Conservation (phyloP, 495 filamentous ascomycete genomes). For the Penicillium robsamsonii region DNA sequence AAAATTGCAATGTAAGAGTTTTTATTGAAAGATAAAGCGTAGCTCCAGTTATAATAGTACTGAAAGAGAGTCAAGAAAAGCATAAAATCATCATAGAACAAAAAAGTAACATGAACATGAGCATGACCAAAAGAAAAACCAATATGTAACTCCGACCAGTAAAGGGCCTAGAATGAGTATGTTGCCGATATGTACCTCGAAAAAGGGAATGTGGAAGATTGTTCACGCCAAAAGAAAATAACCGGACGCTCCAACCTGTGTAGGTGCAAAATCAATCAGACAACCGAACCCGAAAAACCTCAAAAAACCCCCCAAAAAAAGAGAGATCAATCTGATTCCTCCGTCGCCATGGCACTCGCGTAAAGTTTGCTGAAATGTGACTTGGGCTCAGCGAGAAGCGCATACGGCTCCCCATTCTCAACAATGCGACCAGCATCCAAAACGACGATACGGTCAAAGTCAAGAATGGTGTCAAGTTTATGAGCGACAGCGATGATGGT, state of each 20-base stretch:
- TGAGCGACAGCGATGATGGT: slow-evolving; percentile 65
- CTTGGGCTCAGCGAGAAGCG: slow-evolving; percentile 27
- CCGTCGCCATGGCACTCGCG: slow-evolving; percentile 25
- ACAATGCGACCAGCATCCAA: slow-evolving; percentile 46
- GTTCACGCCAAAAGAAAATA: slow-evolving; percentile 7
- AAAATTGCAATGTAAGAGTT: no score
- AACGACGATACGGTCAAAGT: slow-evolving; percentile 51
- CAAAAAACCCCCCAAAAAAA: slow-evolving; percentile 2
- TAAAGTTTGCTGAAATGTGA: slow-evolving; percentile 38
- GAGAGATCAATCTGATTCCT: slow-evolving; percentile 22
- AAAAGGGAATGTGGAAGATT: slow-evolving; percentile 10
- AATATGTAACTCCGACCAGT: slow-evolving; percentile 17
- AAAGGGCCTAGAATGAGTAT: slow-evolving; percentile 15
- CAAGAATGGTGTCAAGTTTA: slow-evolving; percentile 57
- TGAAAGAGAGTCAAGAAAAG: slow-evolving; percentile 22
- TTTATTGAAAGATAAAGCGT: no score
- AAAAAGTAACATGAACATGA: neutral
- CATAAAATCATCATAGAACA: slow-evolving; percentile 8
- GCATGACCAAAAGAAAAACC: neutral
- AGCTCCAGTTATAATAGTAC: no score
- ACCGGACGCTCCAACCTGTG: slow-evolving; percentile 18
- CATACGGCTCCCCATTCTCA: slow-evolving; percentile 45
- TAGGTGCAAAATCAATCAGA: slow-evolving; percentile 15
- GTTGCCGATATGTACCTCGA: slow-evolving; percentile 28
- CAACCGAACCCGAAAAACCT: slow-evolving; percentile 1